Evolutionary conservation across 257 asterid genomes (phyloP), one percentile per base, ranked within the genome.

Genomic region (Nicotiana otophora): DNA sequence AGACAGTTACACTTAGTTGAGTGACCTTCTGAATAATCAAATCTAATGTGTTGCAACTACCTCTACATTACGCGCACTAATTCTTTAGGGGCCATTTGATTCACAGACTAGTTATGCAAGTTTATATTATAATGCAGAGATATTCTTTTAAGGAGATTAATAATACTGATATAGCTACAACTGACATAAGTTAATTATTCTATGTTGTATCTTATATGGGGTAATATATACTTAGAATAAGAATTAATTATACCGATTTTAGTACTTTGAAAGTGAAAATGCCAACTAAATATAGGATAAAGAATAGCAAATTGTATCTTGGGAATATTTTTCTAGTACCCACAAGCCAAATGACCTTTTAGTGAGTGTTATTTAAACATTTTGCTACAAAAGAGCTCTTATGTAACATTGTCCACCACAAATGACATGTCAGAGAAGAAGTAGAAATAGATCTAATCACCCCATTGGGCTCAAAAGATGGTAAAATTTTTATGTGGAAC

Each of bases 361-460:
- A 4, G 62, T 57, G 23, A 57, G 5, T 57, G 62, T 57, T 57
- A 60, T 61, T 61, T 23, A 61, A 61, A 58, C 5, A 23, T 10
- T 61, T 1, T 72, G 83, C 90, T 91, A n/a, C 89, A 86, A 58
- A 94, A 91, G 53, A 28, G 26, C 79, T 87, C 92, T 53, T 78
- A 83, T 19, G 80, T 82, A 46, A 83, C 91, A n/a, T 15, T 69
- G 4, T 65, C 86, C 78, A 81, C 90, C n/a, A 53, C 77, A 1
- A 91, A 91, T 46, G 87, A 82, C 84, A 85, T 88, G 77, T 88
- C 97, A 0, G 97, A 92, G 72, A 93, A 85, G 82, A 92, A 10
- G 92, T 90, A 5, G 95, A 94, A 83, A 88, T 94, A 92, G 95
- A 91, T 62, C 60, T 77, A 23, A 84, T 69, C 46, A 77, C 82